Conservation (phyloP, 2,329 filamentous ascomycete species). For the Sporothrix brunneoviolacea region DNA sequence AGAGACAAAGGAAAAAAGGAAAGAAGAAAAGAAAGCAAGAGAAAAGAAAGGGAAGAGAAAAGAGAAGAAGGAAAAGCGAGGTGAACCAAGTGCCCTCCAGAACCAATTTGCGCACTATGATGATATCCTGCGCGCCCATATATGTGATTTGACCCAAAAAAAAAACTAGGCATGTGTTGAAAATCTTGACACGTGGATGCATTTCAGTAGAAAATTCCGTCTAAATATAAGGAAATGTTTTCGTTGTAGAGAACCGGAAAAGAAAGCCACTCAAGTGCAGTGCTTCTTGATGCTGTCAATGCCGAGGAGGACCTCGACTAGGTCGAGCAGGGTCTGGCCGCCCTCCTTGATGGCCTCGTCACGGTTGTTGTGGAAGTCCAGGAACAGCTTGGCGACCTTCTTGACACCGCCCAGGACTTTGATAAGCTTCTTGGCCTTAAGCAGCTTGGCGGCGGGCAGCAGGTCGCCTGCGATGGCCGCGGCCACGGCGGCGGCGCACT, state of each 20-base stretch:
- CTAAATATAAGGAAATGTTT: not conserved
- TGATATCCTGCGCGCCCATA: too few relatives aligned
- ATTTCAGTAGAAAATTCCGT: not conserved
- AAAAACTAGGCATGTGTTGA: too few relatives aligned
- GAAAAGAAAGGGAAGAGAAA: not conserved
- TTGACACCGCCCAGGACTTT: conserved; percentile 10
- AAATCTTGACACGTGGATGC: too few relatives aligned
- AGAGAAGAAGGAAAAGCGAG: not conserved
- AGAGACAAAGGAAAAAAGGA: not conserved
- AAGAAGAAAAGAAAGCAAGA: not conserved
- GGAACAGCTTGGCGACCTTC: conserved; percentile 12
- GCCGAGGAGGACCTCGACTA: conserved; percentile 2
- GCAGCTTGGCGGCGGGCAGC: conserved; percentile 9
- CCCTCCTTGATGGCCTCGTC: conserved; percentile 10
- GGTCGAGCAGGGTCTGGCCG: conserved; percentile 3
- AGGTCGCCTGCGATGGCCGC: conserved; percentile 6
- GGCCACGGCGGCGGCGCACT: conserved; percentile 1
- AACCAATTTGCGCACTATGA: too few relatives aligned
- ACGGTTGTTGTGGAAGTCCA: conserved; percentile 5
- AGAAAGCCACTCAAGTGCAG: not conserved
- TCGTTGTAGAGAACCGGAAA: too few relatives aligned
- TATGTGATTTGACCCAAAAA: too few relatives aligned
- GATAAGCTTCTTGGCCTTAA: conserved; percentile 11
- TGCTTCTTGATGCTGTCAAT: conserved; percentile 8
- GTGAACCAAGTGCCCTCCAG: too few relatives aligned